These are phyloP conservation scores for Centaurea solstitialis DNA, from an alignment of 129 eudicot genomes.

Conservation along the genomic window DNA sequence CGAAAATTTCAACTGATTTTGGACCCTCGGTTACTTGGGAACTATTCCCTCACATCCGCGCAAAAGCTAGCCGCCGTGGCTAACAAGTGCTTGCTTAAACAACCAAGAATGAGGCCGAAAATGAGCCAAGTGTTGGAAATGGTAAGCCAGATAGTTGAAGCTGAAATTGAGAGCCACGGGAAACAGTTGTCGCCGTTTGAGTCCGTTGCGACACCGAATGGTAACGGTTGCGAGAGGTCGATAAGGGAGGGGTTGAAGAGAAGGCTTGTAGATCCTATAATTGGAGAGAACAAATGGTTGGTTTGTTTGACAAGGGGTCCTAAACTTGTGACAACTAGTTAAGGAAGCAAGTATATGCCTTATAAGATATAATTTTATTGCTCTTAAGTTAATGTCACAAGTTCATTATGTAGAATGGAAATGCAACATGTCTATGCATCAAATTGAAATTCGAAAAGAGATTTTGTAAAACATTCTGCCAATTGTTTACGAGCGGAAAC, in stretches of 20 bases:
- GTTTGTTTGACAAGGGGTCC: slow-evolving; percentile 45
- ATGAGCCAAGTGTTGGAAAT: slow-evolving; percentile 70
- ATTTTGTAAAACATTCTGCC: background rate
- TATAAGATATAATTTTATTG: background rate
- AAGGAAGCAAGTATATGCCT: background rate
- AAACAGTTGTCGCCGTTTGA: slow-evolving; percentile 16
- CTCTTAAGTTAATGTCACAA: too few species aligned
- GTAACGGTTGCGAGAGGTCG: slow-evolving; percentile 26
- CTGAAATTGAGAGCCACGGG: slow-evolving; percentile 27
- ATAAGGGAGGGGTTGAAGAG: slow-evolving; percentile 35
- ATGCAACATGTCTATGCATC: background rate
- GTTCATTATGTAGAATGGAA: background rate
- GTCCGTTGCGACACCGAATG: background rate
- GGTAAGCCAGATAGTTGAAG: slow-evolving; percentile 52
- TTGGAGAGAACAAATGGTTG: slow-evolving; percentile 46
- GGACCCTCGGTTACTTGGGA: slow-evolving; percentile 66
- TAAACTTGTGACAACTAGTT: slow-evolving; percentile 41
- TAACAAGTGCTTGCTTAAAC: slow-evolving; percentile 62
- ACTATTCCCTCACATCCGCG: slow-evolving; percentile 61
- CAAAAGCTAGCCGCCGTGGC: slow-evolving; percentile 78
- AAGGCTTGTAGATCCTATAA: slow-evolving; percentile 52
- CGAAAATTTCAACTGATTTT: slow-evolving; percentile 62
- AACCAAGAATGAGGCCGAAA: slow-evolving; percentile 64
- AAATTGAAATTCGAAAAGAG: background rate
- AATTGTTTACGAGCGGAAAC: background rate